These are phyloP conservation scores for Fraxinus floribunda DNA, from an alignment of 305 asterid species.

Conservation along the genomic window DNA sequence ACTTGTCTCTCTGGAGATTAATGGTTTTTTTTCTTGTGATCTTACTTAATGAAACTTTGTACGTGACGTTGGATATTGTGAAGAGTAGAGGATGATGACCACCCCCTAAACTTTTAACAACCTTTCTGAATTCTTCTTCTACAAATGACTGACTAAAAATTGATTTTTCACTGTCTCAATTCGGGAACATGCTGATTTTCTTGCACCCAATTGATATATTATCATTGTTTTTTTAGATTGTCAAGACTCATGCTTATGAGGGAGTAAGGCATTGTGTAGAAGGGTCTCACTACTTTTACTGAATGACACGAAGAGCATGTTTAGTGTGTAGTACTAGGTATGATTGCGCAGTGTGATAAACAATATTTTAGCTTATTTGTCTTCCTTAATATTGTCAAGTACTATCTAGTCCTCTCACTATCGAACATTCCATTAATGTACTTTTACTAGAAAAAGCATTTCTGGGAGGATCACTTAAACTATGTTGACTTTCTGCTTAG, in stretches of 20 bases:
- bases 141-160: background rate
- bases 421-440: background rate
- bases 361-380: background rate
- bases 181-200: background rate
- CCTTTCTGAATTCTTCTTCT: conserved; percentile 1
- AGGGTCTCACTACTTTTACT: background rate
- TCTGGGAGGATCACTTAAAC: background rate
- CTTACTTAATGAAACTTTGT: conserved; percentile 13
- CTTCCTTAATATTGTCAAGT: background rate
- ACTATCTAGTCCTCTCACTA: background rate
- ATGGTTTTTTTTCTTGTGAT: background rate
- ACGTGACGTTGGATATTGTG: background rate
- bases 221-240: background rate
- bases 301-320: background rate
- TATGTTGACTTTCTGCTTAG: background rate
- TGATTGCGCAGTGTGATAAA: background rate
- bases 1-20: conserved; percentile 1
- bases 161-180: background rate
- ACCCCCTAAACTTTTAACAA: background rate
- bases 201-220: background rate
- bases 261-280: background rate
- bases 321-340: background rate
- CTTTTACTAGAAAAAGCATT: background rate
- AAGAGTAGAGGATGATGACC: background rate
- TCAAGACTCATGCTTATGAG: background rate